Conservation (phyloP, 345 rosid genomes). For the Populus tremula region DNA sequence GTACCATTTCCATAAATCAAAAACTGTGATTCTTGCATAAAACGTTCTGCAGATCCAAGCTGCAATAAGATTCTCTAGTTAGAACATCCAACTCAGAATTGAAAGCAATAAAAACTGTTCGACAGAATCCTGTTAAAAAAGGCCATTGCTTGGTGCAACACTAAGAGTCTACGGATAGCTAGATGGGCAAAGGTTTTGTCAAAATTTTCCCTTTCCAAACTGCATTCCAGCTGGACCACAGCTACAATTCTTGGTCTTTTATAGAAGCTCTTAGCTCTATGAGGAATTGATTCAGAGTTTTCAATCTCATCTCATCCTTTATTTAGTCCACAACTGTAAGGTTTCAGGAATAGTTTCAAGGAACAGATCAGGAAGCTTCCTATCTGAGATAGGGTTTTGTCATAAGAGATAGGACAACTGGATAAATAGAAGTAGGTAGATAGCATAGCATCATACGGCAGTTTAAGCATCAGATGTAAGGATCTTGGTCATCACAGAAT, state of each 20-base stretch:
- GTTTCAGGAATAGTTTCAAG: neutral
- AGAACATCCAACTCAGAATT: conserved; percentile 7
- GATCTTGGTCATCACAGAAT: neutral
- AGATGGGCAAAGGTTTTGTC: neutral
- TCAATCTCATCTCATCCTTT: neutral
- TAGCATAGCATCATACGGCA: neutral
- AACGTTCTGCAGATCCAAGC: conserved; percentile 94
- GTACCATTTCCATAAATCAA: conserved; percentile 80
- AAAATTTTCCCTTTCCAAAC: neutral
- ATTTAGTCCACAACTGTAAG: neutral
- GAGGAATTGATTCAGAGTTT: neutral
- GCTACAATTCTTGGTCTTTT: neutral
- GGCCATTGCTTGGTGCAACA: neutral
- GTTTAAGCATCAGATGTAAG: neutral
- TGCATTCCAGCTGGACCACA: neutral
- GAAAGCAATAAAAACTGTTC: conserved; percentile 3
- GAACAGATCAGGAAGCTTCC: neutral
- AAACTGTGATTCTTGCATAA: conserved; percentile 82
- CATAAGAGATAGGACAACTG: neutral
- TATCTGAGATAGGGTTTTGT: neutral
- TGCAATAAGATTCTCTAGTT: conserved; percentile 32
- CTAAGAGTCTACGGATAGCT: neutral
- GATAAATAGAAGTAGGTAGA: neutral
- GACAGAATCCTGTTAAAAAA: neutral
- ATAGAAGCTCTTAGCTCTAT: neutral